phyloP scores from a whole-genome alignment of 176 grass and related monocot species.

The Raddia distichophylla region DNA sequence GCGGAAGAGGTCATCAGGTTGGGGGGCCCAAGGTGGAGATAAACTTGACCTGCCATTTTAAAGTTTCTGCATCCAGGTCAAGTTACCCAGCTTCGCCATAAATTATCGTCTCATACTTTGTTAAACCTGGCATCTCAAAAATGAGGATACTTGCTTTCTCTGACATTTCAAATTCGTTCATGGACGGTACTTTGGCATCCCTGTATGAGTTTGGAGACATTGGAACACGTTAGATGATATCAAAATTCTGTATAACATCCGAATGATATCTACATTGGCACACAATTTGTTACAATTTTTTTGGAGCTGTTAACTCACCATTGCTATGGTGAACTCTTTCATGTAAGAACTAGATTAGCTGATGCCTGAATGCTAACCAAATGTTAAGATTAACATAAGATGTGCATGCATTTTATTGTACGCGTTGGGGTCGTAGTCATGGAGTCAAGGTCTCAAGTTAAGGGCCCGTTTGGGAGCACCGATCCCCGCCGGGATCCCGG shows the following conservation, averaged over 20 bases:
- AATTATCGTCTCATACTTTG: neutral
- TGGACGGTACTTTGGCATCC: neutral
- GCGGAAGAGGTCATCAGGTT: constrained; percentile 86
- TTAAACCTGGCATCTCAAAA: constrained; percentile 1
- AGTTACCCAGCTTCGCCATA: neutral
- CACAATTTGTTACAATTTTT: neutral
- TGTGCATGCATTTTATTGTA: neutral
- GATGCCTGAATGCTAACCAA: neutral
- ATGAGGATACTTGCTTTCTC: neutral
- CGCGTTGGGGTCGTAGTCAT: neutral
- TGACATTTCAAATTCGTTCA: neutral
- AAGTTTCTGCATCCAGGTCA: neutral
- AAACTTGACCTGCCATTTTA: constrained; percentile 7
- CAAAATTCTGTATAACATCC: neutral
- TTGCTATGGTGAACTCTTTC: too few species aligned
- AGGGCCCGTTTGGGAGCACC: too few species aligned
- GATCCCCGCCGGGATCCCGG: too few species aligned
- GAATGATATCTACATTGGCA: neutral
- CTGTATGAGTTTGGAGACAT: neutral
- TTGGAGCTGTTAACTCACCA: too few species aligned
- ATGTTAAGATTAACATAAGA: neutral
- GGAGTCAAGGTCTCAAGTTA: neutral
- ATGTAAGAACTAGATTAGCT: neutral
- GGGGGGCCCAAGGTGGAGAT: constrained; percentile 74
- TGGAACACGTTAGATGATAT: neutral